phyloP scores from a whole-genome alignment of 2,329 filamentous ascomycete genomes.

The Fusarium guadeloupense region DNA sequence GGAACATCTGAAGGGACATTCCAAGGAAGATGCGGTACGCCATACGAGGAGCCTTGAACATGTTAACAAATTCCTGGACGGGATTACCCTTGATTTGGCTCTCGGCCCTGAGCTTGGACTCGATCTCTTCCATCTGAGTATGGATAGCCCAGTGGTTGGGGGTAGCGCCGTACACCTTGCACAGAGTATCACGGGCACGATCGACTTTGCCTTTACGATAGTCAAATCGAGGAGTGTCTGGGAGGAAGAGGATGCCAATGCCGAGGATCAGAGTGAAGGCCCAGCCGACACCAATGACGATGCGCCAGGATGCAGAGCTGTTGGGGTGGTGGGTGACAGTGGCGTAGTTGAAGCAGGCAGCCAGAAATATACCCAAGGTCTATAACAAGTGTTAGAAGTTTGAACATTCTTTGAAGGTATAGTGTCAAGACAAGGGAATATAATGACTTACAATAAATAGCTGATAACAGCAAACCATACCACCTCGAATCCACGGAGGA shows the following conservation, averaged over 20 bases:
- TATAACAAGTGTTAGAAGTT: neutral
- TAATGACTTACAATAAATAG: constrained; percentile 67
- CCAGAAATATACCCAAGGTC: constrained; percentile 67
- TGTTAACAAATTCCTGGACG: constrained; percentile 61
- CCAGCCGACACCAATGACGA: constrained; percentile 65
- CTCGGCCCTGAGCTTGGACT: constrained; percentile 62
- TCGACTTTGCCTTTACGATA: constrained; percentile 59
- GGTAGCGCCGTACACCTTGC: constrained; percentile 57
- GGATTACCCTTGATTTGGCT: constrained; percentile 51
- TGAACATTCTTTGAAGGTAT: no score
- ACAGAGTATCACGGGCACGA: constrained; percentile 58
- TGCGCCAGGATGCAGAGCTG: constrained; percentile 66
- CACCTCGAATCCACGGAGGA: constrained; percentile 72
- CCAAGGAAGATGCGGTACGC: constrained; percentile 69
- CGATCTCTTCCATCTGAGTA: constrained; percentile 63
- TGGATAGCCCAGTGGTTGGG: constrained; percentile 56
- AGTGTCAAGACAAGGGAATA: neutral
- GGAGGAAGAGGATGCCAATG: constrained; percentile 59
- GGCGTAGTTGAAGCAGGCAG: constrained; percentile 69
- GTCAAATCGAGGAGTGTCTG: constrained; percentile 62
- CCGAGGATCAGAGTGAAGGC: constrained; percentile 60
- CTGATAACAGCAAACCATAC: constrained; percentile 73
- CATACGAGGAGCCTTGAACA: constrained; percentile 73
- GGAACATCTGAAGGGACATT: constrained; percentile 69
- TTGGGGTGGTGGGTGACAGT: constrained; percentile 57